Evolutionary conservation across 805 yeast genomes (phyloP), one percentile per base, ranked within the genome.

Genomic region (Hemisphaericaspora nanyangensis): DNA sequence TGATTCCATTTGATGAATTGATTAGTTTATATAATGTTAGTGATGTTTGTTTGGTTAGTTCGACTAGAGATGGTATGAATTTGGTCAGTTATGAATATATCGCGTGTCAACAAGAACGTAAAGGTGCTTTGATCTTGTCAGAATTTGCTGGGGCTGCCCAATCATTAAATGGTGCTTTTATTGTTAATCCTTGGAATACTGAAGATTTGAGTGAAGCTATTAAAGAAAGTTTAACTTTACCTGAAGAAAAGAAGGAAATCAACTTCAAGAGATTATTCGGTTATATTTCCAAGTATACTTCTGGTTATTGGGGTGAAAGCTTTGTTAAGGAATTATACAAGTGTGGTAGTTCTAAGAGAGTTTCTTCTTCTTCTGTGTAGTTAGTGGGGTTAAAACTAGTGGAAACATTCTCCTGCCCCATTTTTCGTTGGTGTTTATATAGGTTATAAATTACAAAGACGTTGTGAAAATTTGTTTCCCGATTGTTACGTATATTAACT

Each of bases 101-200:
- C 52, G 97, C 98, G 1, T 91, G 98, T 56, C 99, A 93, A 63
- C 76, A 80, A 46, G 81, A 82, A 34, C 80, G 80, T 45, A 81
- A 88, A 46, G 99, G 99, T 7, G 80, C 89, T 3, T 71, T 93
- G 50, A 85, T 93, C 35, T 61, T 93, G 46, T 83, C 95, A 30
- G 99, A 93, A 65, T 93, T 93, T 65, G 93, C 99, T 0, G 99
- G 99, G 35, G 99, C 99, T n/a, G 98, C 99, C 1, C 99, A 93
- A 65, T 85, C 95, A 1, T 70, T 93, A 47, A 91, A 93, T 56
- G 99, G 99, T 17, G 89, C 96, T 1, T 60, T 91, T 11, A 79
- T 93, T 43, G 95, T 93, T 16, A 93, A 93, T 56, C 99, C 99
- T 3, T 93, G 99, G 99, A 93, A 91, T 58, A 91, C 90, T 17